A percentile compares a stretch with the other conserved stretches of the same genome.
These are phyloP conservation scores for Immersiporthe knoxdaviesiana DNA, from an alignment of 2,329 filamentous ascomycete species.

Conservation along the genomic window DNA sequence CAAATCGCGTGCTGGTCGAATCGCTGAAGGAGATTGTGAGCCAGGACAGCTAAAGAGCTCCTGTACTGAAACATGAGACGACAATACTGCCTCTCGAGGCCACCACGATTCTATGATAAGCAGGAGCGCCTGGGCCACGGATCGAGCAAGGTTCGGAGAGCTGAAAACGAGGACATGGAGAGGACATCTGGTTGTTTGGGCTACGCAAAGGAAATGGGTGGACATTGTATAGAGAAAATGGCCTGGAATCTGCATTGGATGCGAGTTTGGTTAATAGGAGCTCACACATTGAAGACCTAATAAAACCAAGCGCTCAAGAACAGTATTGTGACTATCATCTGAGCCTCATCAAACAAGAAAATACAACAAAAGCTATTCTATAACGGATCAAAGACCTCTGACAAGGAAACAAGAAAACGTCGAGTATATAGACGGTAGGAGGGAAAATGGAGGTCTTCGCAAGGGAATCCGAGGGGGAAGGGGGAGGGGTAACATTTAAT, in stretches of 20 bases:
- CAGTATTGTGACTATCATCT: background rate
- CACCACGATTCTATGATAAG: background rate
- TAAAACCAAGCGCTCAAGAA: background rate
- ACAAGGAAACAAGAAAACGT: background rate
- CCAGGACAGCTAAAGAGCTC: constrained; percentile 22
- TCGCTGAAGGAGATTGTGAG: constrained; percentile 43
- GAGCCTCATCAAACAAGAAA: background rate
- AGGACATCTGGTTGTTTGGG: background rate
- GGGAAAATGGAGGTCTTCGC: background rate
- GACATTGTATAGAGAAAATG: background rate
- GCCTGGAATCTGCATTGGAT: background rate
- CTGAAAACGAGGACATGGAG: background rate
- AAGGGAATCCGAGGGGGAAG: too few relatives aligned
- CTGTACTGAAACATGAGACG: background rate
- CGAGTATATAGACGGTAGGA: background rate
- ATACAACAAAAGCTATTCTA: background rate
- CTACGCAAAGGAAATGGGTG: background rate
- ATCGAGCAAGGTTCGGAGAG: background rate
- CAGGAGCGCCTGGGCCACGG: background rate
- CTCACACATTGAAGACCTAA: background rate
- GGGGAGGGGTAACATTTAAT: too few relatives aligned
- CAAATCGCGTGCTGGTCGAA: constrained; percentile 47
- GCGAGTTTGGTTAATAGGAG: background rate
- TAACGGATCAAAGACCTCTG: background rate
- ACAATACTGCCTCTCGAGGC: background rate